phyloP scores from a whole-genome alignment of 441 rosid genomes.

The Hypseocharis bilobata region DNA sequence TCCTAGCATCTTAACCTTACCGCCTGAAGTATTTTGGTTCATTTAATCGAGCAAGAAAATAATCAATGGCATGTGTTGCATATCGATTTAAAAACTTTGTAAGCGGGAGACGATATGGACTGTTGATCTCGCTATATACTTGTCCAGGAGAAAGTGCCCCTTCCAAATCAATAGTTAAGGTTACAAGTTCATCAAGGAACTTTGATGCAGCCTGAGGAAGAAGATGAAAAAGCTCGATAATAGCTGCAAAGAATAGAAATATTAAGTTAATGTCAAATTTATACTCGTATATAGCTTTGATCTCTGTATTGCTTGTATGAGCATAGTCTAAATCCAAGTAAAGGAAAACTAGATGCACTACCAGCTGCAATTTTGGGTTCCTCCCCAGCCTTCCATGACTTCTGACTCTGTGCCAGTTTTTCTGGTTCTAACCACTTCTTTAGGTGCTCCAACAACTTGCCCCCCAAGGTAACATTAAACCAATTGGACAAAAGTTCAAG shows the following conservation, averaged over 20 bases:
- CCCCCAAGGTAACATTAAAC: slow-evolving; percentile 96
- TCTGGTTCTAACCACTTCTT: slow-evolving; percentile 99
- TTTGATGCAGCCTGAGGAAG: slow-evolving; percentile 93
- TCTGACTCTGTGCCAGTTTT: slow-evolving; percentile 82
- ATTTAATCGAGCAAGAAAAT: slow-evolving; percentile 80
- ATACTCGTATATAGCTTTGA: not conserved
- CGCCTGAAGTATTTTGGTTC: slow-evolving; percentile 87
- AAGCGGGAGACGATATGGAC: slow-evolving; percentile 95
- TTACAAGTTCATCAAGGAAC: slow-evolving; percentile 94
- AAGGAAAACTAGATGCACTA: slow-evolving; percentile 27
- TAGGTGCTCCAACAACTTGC: slow-evolving; percentile 94
- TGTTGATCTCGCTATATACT: slow-evolving; percentile 91
- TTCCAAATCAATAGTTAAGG: slow-evolving; percentile 86
- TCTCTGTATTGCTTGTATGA: slow-evolving; percentile 2
- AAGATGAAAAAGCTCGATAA: slow-evolving; percentile 95
- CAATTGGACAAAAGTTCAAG: slow-evolving; percentile 96
- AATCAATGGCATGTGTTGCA: slow-evolving; percentile 89
- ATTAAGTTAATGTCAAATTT: slow-evolving; percentile 5
- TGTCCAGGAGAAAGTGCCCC: slow-evolving; percentile 82
- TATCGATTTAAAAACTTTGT: slow-evolving; percentile 89
- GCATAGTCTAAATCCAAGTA: slow-evolving; percentile 7
- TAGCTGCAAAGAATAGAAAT: slow-evolving; percentile 57
- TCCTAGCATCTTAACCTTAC: slow-evolving; percentile 39
- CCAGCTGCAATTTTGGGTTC: slow-evolving; percentile 99
- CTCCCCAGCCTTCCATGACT: slow-evolving; percentile 97